These are phyloP conservation scores for Eleusine indica DNA, from an alignment of 176 grass and related monocot genomes.

Conservation along the genomic window DNA sequence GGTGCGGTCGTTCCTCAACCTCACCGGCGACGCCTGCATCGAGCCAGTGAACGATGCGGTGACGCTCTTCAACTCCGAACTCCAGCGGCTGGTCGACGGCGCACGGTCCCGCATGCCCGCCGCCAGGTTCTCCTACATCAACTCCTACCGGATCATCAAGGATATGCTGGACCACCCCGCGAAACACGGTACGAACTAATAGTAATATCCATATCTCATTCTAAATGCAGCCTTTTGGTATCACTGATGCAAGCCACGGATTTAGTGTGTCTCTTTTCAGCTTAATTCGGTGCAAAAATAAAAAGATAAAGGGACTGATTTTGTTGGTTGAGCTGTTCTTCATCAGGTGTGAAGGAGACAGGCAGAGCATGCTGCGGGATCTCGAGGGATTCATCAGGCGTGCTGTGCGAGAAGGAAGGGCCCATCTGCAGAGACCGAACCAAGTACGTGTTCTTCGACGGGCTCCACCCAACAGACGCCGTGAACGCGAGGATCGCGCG, in stretches of 20 bases:
- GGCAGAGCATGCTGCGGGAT: conserved; percentile 51
- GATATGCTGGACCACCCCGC: conserved; percentile 46
- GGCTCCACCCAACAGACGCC: conserved; percentile 67
- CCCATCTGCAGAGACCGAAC: conserved; percentile 50
- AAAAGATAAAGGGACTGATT: not conserved
- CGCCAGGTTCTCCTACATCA: conserved; percentile 40
- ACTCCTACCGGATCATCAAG: conserved; percentile 57
- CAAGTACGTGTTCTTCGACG: conserved; percentile 68
- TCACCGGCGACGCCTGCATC: conserved; percentile 37
- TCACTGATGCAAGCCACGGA: not conserved
- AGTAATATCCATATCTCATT: not conserved
- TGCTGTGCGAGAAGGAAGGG: conserved; percentile 53
- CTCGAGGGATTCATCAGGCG: conserved; percentile 15
- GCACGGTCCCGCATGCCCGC: conserved; percentile 39
- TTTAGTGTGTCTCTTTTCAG: not conserved
- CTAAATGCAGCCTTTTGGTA: not conserved
- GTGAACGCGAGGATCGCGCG: conserved; percentile 59
- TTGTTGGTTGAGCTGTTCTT: not conserved
- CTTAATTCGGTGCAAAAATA: not conserved
- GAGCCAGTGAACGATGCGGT: conserved; percentile 56
- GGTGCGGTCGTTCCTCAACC: conserved; percentile 43
- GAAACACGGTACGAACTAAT: conserved; percentile 27
- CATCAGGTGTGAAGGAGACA: conserved; percentile 45
- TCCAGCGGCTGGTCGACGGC: conserved; percentile 31
- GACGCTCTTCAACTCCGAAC: conserved; percentile 54